Evolutionary conservation across 73 alveolate genomes (phyloP).

Genomic region (Tetrahymena thermophila): DNA sequence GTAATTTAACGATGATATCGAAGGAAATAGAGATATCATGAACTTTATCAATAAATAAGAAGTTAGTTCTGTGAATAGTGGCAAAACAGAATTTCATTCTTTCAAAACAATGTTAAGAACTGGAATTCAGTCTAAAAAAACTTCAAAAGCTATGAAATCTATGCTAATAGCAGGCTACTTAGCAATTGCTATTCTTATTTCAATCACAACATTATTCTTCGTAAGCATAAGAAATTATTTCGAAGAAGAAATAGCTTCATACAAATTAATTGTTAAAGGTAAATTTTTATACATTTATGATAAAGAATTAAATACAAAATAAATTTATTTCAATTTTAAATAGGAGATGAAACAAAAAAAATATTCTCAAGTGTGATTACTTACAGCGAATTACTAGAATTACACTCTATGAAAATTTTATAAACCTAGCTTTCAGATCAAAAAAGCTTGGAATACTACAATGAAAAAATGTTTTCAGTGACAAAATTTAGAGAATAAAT

Average conservation of each 20-base stretch:
- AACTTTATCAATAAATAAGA: neutral
- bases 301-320: neutral
- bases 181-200: neutral
- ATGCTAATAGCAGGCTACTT: neutral
- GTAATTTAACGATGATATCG: neutral
- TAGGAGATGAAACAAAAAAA: neutral
- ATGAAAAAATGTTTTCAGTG: neutral
- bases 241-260: neutral
- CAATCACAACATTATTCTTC: neutral
- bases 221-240: neutral
- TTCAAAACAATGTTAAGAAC: neutral
- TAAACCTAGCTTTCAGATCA: neutral
- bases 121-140: neutral
- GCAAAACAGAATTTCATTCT: neutral
- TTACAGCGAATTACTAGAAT: neutral
- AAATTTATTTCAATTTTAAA: neutral
- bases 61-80: neutral
- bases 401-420: neutral
- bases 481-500: neutral
- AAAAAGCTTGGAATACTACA: neutral
- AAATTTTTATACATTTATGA: neutral
- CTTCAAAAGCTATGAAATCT: neutral
- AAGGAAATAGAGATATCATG: neutral
- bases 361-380: neutral
- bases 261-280: neutral